phyloP scores from a whole-genome alignment of 2,329 filamentous ascomycete genomes.

The Biscogniauxia mediterranea region DNA sequence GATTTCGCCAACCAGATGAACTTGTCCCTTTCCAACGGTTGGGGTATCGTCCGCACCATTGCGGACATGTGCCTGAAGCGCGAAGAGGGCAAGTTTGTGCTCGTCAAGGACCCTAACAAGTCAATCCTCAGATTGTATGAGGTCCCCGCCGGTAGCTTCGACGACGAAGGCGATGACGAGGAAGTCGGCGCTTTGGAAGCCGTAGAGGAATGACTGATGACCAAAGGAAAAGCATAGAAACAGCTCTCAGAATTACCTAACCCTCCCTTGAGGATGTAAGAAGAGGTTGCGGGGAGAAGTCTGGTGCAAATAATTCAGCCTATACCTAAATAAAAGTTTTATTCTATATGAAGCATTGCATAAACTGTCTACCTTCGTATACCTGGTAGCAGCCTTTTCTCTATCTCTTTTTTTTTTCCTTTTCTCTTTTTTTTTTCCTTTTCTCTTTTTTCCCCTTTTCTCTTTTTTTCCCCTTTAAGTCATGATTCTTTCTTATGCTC shows the following conservation, averaged over 20 bases:
- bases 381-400: too few relatives aligned
- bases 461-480: too few relatives aligned
- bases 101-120: slow-evolving; percentile 95
- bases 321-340: not conserved
- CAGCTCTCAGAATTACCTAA: too few relatives aligned
- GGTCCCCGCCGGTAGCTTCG: slow-evolving; percentile 83
- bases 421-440: too few relatives aligned
- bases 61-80: slow-evolving; percentile 86
- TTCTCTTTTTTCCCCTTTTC: too few relatives aligned
- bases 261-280: too few relatives aligned
- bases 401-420: too few relatives aligned
- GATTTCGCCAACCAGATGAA: slow-evolving; percentile 99
- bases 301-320: not conserved
- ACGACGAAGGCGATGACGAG: slow-evolving; percentile 79
- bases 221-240: too few relatives aligned
- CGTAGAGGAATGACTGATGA: slow-evolving; percentile 32
- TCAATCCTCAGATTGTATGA: slow-evolving; percentile 89
- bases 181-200: slow-evolving; percentile 52
- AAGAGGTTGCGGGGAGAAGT: not conserved
- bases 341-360: too few relatives aligned
- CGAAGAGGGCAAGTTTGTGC: slow-evolving; percentile 77
- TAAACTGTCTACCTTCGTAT: too few relatives aligned
- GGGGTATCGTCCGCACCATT: slow-evolving; percentile 98
- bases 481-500: too few relatives aligned
- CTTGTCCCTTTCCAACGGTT: slow-evolving; percentile 91